phyloP scores from a whole-genome alignment of 78 protist genomes.

The Dictyostelium intermedium region DNA sequence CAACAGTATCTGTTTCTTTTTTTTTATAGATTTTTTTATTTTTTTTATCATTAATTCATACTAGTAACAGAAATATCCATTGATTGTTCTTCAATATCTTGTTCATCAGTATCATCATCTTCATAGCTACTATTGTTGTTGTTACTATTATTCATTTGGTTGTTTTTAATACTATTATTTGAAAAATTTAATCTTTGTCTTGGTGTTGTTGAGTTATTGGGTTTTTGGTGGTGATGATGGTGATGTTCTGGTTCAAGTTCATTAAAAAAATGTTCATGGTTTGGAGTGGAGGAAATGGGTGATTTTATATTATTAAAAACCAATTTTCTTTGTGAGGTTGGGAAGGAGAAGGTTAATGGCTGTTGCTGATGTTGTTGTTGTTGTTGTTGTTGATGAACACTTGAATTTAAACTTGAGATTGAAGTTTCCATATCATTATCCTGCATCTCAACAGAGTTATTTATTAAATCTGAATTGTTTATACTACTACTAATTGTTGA shows the following conservation, averaged over 20 bases:
- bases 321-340: neutral
- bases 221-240: neutral
- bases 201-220: neutral
- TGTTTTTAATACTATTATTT: too few species aligned
- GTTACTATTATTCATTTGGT: neutral
- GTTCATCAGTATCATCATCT: neutral
- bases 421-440: constrained; percentile 14
- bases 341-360: neutral
- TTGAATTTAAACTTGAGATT: neutral
- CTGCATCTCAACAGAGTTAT: neutral
- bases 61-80: constrained; percentile 2
- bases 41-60: neutral
- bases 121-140: neutral
- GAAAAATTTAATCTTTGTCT: neutral
- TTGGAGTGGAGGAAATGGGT: neutral
- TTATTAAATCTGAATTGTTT: neutral
- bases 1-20: neutral
- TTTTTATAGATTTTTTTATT: neutral
- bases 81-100: neutral
- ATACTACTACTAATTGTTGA: neutral
- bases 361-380: neutral
- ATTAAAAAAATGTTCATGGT: neutral
- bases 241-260: neutral
- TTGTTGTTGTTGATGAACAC: neutral
- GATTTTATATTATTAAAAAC: neutral